Base-by-base conservation (phyloP, 2,329 filamentous ascomycete genomes). In the Ophidiomyces ophidiicola region DNA sequence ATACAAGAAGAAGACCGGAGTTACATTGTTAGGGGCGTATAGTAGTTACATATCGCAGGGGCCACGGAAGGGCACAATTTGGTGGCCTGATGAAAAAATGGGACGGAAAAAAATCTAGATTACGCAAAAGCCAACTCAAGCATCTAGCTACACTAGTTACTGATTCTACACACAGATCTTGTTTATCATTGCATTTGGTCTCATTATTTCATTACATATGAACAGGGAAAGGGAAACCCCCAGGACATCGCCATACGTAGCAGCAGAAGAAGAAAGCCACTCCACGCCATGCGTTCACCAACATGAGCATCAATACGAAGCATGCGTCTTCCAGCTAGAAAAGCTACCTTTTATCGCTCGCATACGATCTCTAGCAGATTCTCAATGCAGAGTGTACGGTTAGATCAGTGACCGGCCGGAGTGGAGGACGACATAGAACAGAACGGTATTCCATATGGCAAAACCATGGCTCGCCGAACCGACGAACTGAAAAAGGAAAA, bases 161-260 rank as follows among this genome's bases (percentile, higher is more conserved):
- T 5, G 18, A 19, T 11, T 11, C n/a, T 32, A 5, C n/a, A 14
- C 14, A 28, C 25, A 28, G 7, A 14, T 28, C 14, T 34, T 19
- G 15, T 32, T 44, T 8, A 14, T 40, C 25, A 32, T 32, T 24
- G 6, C 32, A 32, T 36, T 32, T 36, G 29, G 12, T 31, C 38
- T 42, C 36, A 26, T 39, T 24, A 35, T 42, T 10, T 25, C 29
- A 26, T 38, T 34, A 39, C 29, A 50, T 53, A 51, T 49, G 50
- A 48, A 51, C 48, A 46, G 46, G 32, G 10, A n/a, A 11, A 17
- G 8, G 11, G 5, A 34, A 34, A 21, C 24, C 17, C 17, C 32
- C n/a, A n/a, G 18, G 11, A 20, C 11, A 20, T 17, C 11, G 20
- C 17, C 21, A 20, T 14, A 20, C 15, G 26, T 32, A 45, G 43